phyloP scores from a whole-genome alignment of 2,329 filamentous ascomycete genomes.

The Chrysoporthe deuterocubensis region DNA sequence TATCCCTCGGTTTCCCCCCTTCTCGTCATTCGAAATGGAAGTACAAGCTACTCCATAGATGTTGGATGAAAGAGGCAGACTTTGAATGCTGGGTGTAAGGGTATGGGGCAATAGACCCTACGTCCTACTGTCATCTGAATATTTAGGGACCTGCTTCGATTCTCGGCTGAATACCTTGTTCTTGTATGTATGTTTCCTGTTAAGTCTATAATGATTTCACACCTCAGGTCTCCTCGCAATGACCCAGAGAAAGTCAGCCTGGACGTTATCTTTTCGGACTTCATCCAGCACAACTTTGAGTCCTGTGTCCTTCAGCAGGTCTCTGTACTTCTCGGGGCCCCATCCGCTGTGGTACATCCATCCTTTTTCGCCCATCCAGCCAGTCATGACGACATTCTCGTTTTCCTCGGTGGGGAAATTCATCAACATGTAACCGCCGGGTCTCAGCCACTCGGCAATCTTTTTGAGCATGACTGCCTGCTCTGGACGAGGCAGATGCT shows the following conservation, averaged over 20 bases:
- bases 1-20: not conserved
- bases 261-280: conserved; percentile 37
- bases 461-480: conserved; percentile 51
- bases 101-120: not conserved
- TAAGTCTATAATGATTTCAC: not conserved
- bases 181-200: not conserved
- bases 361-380: conserved; percentile 44
- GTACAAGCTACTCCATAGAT: not conserved
- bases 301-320: conserved; percentile 37
- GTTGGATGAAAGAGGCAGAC: not conserved
- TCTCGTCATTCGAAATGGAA: not conserved
- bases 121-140: not conserved
- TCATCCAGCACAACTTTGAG: conserved; percentile 40
- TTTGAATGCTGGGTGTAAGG: too few species aligned
- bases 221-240: not conserved
- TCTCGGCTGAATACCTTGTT: not conserved
- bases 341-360: conserved; percentile 52
- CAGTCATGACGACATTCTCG: conserved; percentile 37
- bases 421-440: conserved; percentile 51
- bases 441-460: conserved; percentile 53
- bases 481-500: conserved; percentile 57
- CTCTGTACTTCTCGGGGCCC: conserved; percentile 41
- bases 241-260: not conserved
- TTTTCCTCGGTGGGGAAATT: conserved; percentile 48
- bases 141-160: not conserved